A percentile compares a stretch with the other conserved stretches of the same genome.
phyloP scores from a whole-genome alignment of 768 basidiomycete species.

The Suillus sp. region DNA sequence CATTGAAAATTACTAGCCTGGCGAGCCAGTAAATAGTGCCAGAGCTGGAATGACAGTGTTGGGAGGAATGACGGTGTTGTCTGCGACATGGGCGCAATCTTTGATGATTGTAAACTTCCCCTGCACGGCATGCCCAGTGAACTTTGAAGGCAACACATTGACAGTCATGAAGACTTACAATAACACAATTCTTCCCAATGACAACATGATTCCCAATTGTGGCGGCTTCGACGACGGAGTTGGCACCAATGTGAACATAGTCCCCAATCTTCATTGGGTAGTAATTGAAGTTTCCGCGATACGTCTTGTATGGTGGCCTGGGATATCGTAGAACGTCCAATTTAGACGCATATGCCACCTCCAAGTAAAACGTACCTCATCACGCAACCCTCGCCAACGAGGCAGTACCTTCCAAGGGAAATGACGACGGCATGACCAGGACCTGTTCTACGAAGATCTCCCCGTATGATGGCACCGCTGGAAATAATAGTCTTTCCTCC shows the following conservation, averaged over 20 bases:
- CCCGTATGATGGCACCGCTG: constrained; percentile 86
- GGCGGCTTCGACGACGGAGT: constrained; percentile 89
- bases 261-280: constrained; percentile 98
- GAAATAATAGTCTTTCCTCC: constrained; percentile 97
- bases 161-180: constrained; percentile 52
- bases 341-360: background rate
- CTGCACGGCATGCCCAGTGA: constrained; percentile 40
- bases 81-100: constrained; percentile 88
- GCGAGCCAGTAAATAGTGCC: constrained; percentile 83
- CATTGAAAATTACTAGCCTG: constrained; percentile 55
- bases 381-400: constrained; percentile 86
- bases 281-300: constrained; percentile 91
- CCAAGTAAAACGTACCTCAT: constrained; percentile 61
- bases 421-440: constrained; percentile 94
- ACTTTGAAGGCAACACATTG: background rate
- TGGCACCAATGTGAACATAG: constrained; percentile 91
- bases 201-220: constrained; percentile 92
- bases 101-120: constrained; percentile 97
- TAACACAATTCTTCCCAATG: constrained; percentile 94
- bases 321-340: background rate
- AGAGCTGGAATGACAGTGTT: constrained; percentile 92
- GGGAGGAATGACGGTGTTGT: constrained; percentile 87
- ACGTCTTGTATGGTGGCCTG: constrained; percentile 88
- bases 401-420: constrained; percentile 89
- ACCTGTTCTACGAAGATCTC: constrained; percentile 87